These are phyloP conservation scores for Ashbya aceris DNA, from an alignment of 1,139 yeast genomes.

Conservation along the genomic window DNA sequence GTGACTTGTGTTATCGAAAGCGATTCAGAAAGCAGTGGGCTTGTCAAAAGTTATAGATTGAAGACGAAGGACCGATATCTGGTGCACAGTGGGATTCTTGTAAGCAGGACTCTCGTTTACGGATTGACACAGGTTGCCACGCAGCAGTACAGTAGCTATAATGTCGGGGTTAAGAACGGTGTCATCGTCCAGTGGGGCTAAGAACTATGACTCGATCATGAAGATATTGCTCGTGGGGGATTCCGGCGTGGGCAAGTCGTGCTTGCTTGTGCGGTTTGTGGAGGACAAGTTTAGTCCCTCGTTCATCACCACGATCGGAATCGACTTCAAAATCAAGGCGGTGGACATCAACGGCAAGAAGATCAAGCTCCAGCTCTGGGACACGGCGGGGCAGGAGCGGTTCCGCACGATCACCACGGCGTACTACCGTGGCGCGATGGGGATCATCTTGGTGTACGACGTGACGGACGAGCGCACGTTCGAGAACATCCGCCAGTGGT, in stretches of 20 bases:
- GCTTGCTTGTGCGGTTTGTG: constrained; percentile 85
- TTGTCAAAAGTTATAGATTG: too few relatives aligned
- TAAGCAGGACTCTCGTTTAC: too few relatives aligned
- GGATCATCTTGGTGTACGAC: constrained; percentile 90
- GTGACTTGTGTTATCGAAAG: too few relatives aligned
- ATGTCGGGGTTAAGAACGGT: constrained; percentile 28
- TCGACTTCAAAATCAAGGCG: constrained; percentile 95
- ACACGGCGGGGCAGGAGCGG: constrained; percentile 97
- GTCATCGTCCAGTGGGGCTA: constrained; percentile 27
- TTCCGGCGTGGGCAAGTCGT: constrained; percentile 95
- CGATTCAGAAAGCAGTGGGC: too few relatives aligned
- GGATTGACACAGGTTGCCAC: background rate
- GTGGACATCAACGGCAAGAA: constrained; percentile 88
- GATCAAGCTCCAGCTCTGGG: constrained; percentile 96
- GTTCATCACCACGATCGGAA: constrained; percentile 94
- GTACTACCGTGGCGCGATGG: constrained; percentile 98
- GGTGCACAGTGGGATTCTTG: too few relatives aligned
- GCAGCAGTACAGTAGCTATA: background rate
- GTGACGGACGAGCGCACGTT: constrained; percentile 93
- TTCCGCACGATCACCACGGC: constrained; percentile 98
- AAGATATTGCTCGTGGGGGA: constrained; percentile 92
- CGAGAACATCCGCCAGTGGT: constrained; percentile 80
- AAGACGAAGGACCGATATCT: too few relatives aligned
- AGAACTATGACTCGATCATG: constrained; percentile 90
- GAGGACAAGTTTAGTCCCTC: constrained; percentile 96